Percentiles rank a stretch among this genome's conserved stretches.
phyloP scores from a whole-genome alignment of 176 grass and related monocot species.

The Phragmites australis region DNA sequence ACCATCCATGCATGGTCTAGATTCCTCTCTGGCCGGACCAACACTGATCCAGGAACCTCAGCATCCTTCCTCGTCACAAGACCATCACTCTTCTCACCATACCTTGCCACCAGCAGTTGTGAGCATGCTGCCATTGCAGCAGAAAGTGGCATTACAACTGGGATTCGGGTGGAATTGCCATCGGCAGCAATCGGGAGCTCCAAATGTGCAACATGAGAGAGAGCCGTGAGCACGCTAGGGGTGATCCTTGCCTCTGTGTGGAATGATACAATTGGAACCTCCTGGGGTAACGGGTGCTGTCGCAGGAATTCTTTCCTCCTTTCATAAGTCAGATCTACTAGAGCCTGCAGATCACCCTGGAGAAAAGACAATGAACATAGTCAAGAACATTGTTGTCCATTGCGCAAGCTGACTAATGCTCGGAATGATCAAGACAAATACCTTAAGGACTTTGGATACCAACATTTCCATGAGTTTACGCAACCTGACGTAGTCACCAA shows the following conservation, averaged over 20 bases:
- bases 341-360: constrained; percentile 82
- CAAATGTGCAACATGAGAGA: constrained; percentile 81
- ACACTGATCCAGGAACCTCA: constrained; percentile 76
- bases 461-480: constrained; percentile 82
- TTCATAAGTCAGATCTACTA: constrained; percentile 81
- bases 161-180: constrained; percentile 61
- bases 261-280: constrained; percentile 80
- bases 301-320: constrained; percentile 73
- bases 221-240: constrained; percentile 62
- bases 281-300: constrained; percentile 57
- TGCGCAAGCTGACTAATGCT: background rate
- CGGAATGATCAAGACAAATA: constrained; percentile 41
- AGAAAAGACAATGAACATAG: constrained; percentile 24
- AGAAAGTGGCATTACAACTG: constrained; percentile 75
- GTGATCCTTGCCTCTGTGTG: constrained; percentile 90
- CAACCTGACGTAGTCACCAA: constrained; percentile 88
- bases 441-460: constrained; percentile 88
- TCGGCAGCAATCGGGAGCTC: constrained; percentile 68
- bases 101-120: constrained; percentile 71
- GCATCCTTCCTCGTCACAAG: constrained; percentile 77
- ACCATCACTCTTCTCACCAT: constrained; percentile 88
- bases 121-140: constrained; percentile 88
- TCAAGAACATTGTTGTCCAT: background rate
- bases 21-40: constrained; percentile 63
- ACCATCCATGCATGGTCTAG: constrained; percentile 96